phyloP scores from a whole-genome alignment of 2,329 filamentous ascomycete species.

The Neonectria coccinea region DNA sequence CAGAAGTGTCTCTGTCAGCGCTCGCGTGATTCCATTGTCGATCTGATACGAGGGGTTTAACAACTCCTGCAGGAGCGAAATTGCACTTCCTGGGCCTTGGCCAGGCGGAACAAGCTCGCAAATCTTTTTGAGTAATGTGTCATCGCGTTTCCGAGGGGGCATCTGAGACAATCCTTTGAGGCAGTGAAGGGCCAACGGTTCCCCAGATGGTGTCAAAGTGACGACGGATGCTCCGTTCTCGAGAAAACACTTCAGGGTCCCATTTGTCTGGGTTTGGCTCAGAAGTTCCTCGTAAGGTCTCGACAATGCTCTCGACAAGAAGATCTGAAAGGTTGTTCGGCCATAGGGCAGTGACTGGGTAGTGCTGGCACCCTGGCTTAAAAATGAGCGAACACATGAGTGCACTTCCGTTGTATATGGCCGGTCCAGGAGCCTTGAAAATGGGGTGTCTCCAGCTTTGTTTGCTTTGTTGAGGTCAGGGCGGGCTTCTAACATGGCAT shows the following conservation, averaged over 20 bases:
- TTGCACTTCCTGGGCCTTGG: background rate
- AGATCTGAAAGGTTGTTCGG: constrained; percentile 1
- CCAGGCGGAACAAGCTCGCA: background rate
- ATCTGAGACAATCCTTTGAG: background rate
- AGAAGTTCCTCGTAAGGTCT: too few species aligned
- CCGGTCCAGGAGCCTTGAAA: constrained; percentile 1
- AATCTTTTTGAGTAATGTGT: background rate
- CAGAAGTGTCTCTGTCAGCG: background rate
- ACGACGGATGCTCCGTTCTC: background rate
- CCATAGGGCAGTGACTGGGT: background rate
- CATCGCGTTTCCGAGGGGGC: background rate
- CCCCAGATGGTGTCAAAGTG: background rate
- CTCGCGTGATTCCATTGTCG: background rate
- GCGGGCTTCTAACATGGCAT: background rate
- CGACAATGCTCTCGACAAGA: background rate
- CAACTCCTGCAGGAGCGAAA: background rate
- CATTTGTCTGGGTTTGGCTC: too few species aligned
- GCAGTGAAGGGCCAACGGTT: background rate
- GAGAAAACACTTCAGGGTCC: constrained; percentile 1
- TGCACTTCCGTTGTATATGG: background rate
- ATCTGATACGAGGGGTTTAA: background rate
- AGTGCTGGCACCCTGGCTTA: background rate
- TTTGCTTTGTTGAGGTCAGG: background rate
- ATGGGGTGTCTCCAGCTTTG: background rate
- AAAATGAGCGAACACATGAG: too few species aligned